A percentile compares a stretch with the other conserved stretches of the same genome.
These are phyloP conservation scores for Zasmidium cellare DNA, from an alignment of 2,329 filamentous ascomycete species.

Conservation along the genomic window DNA sequence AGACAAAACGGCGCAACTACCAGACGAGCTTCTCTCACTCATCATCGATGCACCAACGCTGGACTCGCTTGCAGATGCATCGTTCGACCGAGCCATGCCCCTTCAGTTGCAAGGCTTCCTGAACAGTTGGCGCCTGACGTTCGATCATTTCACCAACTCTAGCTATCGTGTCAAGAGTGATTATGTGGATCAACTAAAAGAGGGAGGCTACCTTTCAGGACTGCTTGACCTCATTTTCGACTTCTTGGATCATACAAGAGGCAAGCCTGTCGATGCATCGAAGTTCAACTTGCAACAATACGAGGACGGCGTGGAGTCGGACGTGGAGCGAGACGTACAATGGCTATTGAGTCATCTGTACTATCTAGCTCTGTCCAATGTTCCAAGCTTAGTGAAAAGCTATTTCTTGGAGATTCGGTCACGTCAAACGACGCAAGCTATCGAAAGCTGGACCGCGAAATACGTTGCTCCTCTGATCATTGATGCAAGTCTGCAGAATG, in stretches of 20 bases:
- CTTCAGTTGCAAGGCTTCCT: slow-evolving; percentile 74
- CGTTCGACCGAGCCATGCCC: slow-evolving; percentile 67
- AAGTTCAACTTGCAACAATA: slow-evolving; percentile 71
- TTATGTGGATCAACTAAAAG: slow-evolving; percentile 77
- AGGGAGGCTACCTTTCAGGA: slow-evolving; percentile 65
- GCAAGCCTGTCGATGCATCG: slow-evolving; percentile 67
- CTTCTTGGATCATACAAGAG: slow-evolving; percentile 75
- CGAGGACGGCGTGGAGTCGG: slow-evolving; percentile 56
- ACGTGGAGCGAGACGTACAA: slow-evolving; percentile 71
- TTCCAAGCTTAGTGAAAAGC: slow-evolving; percentile 73
- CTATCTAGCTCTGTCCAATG: slow-evolving; percentile 75
- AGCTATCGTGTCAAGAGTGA: slow-evolving; percentile 77
- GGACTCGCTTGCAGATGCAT: slow-evolving; percentile 64
- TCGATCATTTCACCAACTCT: slow-evolving; percentile 68
- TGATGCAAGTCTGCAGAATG: slow-evolving; percentile 64
- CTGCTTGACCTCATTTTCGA: slow-evolving; percentile 81
- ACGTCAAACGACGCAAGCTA: slow-evolving; percentile 72
- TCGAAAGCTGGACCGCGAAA: slow-evolving; percentile 83
- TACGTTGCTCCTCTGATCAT: slow-evolving; percentile 73
- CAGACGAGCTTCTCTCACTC: slow-evolving; percentile 81
- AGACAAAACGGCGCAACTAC: slow-evolving; percentile 70
- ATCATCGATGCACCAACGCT: slow-evolving; percentile 75
- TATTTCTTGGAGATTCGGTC: slow-evolving; percentile 82
- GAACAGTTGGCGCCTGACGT: slow-evolving; percentile 84
- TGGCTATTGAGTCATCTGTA: slow-evolving; percentile 85